phyloP scores from a whole-genome alignment of 768 basidiomycete species.

The Paxillus ammoniavirescens region DNA sequence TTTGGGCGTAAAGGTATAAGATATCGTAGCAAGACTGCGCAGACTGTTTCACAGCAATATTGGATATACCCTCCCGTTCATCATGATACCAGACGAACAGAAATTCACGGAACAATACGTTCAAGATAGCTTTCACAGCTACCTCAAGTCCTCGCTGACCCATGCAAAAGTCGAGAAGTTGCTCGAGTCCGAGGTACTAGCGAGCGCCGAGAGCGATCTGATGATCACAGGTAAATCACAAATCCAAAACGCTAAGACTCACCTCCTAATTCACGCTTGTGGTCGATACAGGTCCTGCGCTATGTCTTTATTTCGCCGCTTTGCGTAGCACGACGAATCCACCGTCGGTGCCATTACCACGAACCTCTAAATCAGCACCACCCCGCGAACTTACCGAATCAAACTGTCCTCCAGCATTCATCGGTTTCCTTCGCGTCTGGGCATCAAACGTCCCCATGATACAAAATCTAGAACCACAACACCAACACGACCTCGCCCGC shows the following conservation, averaged over 20 bases:
- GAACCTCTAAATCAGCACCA: slow-evolving; percentile 42
- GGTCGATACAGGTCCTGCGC: slow-evolving; percentile 57
- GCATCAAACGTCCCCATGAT: slow-evolving; percentile 61
- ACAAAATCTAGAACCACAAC: slow-evolving; percentile 56
- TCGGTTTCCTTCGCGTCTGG: slow-evolving; percentile 74
- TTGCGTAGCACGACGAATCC: slow-evolving; percentile 72
- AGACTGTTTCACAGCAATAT: neutral
- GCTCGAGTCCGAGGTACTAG: slow-evolving; percentile 69
- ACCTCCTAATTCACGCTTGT: neutral
- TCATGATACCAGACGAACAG: slow-evolving; percentile 24
- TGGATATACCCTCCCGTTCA: neutral
- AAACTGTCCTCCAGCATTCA: slow-evolving; percentile 72
- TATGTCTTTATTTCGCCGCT: slow-evolving; percentile 85
- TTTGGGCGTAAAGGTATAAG: neutral
- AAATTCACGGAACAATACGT: slow-evolving; percentile 62
- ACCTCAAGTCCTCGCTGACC: slow-evolving; percentile 67
- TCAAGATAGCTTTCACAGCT: slow-evolving; percentile 75
- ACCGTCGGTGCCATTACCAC: slow-evolving; percentile 79
- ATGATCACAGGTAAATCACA: slow-evolving; percentile 75
- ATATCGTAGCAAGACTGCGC: neutral
- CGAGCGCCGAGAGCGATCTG: slow-evolving; percentile 76
- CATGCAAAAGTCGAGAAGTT: slow-evolving; percentile 76
- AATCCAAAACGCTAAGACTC: neutral
- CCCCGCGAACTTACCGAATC: slow-evolving; percentile 61
- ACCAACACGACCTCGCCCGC: slow-evolving; percentile 81